Evolutionary conservation across 164 flowering plant species (phyloP).

Genomic region (Stephania japonica): DNA sequence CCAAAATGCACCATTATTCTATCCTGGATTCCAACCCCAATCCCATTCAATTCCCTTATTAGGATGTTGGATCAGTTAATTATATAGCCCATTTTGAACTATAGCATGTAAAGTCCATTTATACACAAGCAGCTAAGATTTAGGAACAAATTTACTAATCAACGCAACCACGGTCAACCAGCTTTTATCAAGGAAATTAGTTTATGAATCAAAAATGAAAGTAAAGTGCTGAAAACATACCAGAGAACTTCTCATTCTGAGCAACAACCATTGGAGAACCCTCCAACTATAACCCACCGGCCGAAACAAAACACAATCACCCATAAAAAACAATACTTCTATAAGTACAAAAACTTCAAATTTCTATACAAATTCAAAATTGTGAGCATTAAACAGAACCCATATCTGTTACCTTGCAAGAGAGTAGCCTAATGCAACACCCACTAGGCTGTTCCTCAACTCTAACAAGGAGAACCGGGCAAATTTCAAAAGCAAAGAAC

Average conservation of each 20-base stretch:
- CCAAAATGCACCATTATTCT: too few species aligned
- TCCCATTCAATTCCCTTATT: too few species aligned
- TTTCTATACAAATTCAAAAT: neutral
- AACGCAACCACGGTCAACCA: too few species aligned
- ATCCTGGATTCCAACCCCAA: too few species aligned
- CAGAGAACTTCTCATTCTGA: constrained; percentile 87
- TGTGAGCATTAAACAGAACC: neutral
- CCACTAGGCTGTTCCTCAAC: constrained; percentile 79
- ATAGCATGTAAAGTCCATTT: too few species aligned
- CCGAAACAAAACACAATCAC: constrained; percentile 5
- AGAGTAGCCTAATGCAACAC: constrained; percentile 77
- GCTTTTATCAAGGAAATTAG: too few species aligned
- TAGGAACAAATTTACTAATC: too few species aligned
- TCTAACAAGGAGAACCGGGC: constrained; percentile 49
- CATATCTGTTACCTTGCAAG: constrained; percentile 65
- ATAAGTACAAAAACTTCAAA: neutral
- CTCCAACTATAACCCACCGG: constrained; percentile 52
- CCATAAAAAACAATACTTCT: neutral
- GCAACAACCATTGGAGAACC: constrained; percentile 88
- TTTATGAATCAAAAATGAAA: too few species aligned
- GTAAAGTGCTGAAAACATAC: constrained; percentile 28
- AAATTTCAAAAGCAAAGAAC: constrained; percentile 81
- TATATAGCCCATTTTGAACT: too few species aligned
- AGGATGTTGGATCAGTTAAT: too few species aligned
- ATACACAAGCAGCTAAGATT: too few species aligned